Evolutionary conservation across 352 stramenopile species (phyloP).

Genomic region (Globisporangium megalacanthum): DNA sequence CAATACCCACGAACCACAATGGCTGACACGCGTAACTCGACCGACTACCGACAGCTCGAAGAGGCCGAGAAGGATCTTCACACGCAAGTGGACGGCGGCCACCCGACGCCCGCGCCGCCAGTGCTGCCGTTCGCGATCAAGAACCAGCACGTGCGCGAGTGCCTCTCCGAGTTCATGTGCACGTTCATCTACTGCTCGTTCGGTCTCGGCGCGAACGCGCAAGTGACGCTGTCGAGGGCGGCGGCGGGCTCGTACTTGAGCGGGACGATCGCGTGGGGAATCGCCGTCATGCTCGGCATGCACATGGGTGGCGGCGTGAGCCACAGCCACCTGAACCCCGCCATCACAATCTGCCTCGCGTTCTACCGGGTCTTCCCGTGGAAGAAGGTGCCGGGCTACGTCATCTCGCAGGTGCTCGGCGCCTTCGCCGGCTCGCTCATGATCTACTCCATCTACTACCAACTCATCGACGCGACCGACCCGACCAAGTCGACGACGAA

Average conservation of each 20-base stretch:
- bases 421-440: constrained; percentile 20
- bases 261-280: constrained; percentile 28
- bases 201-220: constrained; percentile 18
- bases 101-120: constrained; percentile 1
- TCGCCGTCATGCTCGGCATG: constrained; percentile 36
- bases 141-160: constrained; percentile 26
- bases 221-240: constrained; percentile 17
- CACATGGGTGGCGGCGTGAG: constrained; percentile 26
- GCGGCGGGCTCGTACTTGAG: constrained; percentile 16
- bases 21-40: no score
- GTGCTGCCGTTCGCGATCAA: constrained; percentile 18
- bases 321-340: constrained; percentile 33
- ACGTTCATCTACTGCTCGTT: constrained; percentile 29
- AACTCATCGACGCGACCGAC: constrained; percentile 16
- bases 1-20: no score
- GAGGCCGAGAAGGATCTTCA: constrained; percentile 19
- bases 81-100: constrained; percentile 1
- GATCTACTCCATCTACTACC: constrained; percentile 25
- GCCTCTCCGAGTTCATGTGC: constrained; percentile 30
- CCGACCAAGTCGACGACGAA: constrained; percentile 10
- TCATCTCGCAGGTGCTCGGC: constrained; percentile 21
- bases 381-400: constrained; percentile 14
- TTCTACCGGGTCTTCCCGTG: constrained; percentile 21
- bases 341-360: constrained; percentile 26
- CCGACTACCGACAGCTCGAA: constrained; percentile 6